Base-by-base conservation (phyloP, 257 asterid species). In the Plantago elongata region DNA sequence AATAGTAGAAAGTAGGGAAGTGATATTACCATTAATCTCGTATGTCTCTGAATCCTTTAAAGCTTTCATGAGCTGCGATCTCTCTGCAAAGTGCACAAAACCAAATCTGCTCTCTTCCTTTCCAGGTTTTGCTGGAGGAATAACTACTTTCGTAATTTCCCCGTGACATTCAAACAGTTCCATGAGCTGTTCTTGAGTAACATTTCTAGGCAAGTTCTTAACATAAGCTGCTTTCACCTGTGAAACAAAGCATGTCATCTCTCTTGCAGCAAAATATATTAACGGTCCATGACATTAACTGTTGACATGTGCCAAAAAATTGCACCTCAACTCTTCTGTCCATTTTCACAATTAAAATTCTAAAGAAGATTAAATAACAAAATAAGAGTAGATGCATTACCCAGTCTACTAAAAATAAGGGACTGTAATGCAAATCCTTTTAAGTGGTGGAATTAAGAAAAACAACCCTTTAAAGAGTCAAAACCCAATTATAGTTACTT, bases 121-220 rank as follows among this genome's bases (percentile, higher is more conserved):
- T 65, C 99, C 97, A 43, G 95, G 86, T 75, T 89, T 92, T 66
- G 99, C 97, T 10, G 99, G 99, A 62, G 99, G 99, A 65, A 92
- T 87, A 75, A 89, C 88, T 71, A 86, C 87, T 75, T 89, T 89
- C 10, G 86, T 81, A 54, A 92, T 89, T 72, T 86, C 82, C 62
- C 99, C 99, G 64, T 86, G 95, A 71, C 49, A 93, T 64, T 89
- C 97, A 76, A 92, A 92, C 68, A 80, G 70, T 47, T 73, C 85
- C 80, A 77, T 89, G 40, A 92, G 89, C 83, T 81, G 88, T 70
- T 92, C 94, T 66, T 92, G 96, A 16, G 84, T 89, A 51, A 86
- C 73, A 68, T 86, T 78, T 68, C 80, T 84, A 1, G 99, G 99
- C 79, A 92, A 80, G 79, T 92, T 92, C 78, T 89, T 92, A 73